Evolutionary conservation across 441 rosid genomes (phyloP), one percentile per base, ranked within the genome.

Genomic region (Eruca vesicaria): DNA sequence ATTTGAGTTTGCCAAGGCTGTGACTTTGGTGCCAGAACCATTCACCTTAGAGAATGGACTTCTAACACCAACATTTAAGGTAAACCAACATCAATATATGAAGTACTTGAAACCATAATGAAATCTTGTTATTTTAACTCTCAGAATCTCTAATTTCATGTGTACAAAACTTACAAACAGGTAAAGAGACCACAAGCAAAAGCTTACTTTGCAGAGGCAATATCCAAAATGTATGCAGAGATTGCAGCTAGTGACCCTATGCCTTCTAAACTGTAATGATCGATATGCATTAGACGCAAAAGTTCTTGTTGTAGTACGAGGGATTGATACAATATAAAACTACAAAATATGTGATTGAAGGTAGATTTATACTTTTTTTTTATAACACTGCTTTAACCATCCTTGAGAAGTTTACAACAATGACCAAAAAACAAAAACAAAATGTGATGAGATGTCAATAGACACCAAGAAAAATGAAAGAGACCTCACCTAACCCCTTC

Each of bases 31-130:
- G 80, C 77, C 76, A 1, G 94, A 86, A 78, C 90, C 86, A 23
- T 87, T 87, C 78, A 80, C 89, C 9, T 18, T 80, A 21, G 94
- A 89, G 75, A 87, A 84, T 60, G 94, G 85, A 32, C 89, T 89
- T 66, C 83, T 89, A n/a, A 89, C 92, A 55, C 94, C 90, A 73
- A 89, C 94, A 36, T 84, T 89, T 73, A 87, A 87, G 88, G 92
- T 87, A 84, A 57, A 7, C 11, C 61, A 56, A 23, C 52, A 53
- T 20, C 21, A 55, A 5, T 56, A 5, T 56, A 15, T 55, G 16
- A 62, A 38, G 29, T 62, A 62, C 15, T 41, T 76, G 55, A 6
- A 55, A 55, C 28, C 33, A 4, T 3, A 16, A 35, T 53, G 29
- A 9, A 21, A 38, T 41, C 7, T 71, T 41, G 16, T 52, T 33